phyloP scores from a whole-genome alignment of 176 grass and related monocot species.

The Poa pratensis region DNA sequence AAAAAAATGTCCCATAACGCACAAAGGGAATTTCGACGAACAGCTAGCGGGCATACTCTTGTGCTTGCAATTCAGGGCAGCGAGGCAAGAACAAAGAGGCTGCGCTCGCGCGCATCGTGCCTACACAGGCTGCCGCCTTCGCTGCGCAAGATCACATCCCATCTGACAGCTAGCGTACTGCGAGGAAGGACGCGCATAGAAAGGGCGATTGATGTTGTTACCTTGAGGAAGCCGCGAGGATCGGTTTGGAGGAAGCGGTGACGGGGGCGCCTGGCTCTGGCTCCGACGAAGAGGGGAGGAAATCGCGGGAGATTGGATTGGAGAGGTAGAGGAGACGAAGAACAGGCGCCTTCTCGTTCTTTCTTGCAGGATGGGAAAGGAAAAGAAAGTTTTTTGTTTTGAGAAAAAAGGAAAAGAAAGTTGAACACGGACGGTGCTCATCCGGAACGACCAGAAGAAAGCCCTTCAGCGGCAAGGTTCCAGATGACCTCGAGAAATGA shows the following conservation, averaged over 20 bases:
- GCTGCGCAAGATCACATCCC: neutral
- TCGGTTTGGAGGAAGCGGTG: neutral
- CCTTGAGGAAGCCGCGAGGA: neutral
- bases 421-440: no score
- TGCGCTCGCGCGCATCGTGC: neutral
- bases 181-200: neutral
- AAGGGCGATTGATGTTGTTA: neutral
- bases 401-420: no score
- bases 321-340: neutral
- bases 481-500: no score
- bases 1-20: neutral
- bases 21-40: slow-evolving; percentile 30
- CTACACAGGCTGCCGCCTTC: neutral
- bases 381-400: no score
- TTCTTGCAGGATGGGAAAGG: neutral
- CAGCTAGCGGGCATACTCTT: neutral
- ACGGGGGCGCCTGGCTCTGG: neutral
- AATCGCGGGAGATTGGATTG: no score
- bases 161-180: neutral
- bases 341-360: neutral
- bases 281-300: neutral
- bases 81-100: neutral
- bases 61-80: neutral
- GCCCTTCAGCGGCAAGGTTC: no score
- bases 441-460: no score